Conservation (phyloP, 2,329 filamentous ascomycete genomes). For the Hypoxylon sp. region DNA sequence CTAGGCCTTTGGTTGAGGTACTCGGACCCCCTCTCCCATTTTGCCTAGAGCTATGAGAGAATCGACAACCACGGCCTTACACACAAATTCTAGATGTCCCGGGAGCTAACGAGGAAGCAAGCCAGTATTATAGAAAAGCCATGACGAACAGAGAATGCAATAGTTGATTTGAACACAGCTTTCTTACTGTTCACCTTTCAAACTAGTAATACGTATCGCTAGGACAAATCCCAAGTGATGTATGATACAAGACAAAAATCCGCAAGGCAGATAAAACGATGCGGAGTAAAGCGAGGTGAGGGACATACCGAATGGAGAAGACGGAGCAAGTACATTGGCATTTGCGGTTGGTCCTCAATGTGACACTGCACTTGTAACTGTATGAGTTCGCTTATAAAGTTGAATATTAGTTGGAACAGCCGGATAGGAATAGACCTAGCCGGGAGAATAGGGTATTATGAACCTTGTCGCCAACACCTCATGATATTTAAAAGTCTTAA, state of each 20-base stretch:
- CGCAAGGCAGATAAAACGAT: slow-evolving; percentile 17
- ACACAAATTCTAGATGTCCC: background rate
- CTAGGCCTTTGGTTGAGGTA: slow-evolving; percentile 4
- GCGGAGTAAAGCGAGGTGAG: slow-evolving; percentile 18
- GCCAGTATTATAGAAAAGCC: background rate
- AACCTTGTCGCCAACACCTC: slow-evolving; percentile 6
- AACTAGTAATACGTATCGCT: slow-evolving; percentile 2
- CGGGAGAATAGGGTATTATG: slow-evolving; percentile 29
- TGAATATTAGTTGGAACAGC: slow-evolving; percentile 16
- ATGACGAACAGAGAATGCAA: background rate
- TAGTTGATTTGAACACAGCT: background rate
- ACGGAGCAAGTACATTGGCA: slow-evolving; percentile 30
- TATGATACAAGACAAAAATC: slow-evolving; percentile 6
- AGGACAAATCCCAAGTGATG: slow-evolving; percentile 15
- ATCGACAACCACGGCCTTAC: background rate
- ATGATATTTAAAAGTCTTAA: background rate
- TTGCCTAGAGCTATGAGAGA: background rate
- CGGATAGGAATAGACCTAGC: slow-evolving; percentile 10
- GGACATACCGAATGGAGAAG: slow-evolving; percentile 35
- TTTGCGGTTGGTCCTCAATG: slow-evolving; percentile 26
- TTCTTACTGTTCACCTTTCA: background rate
- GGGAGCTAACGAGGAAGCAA: background rate
- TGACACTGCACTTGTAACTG: slow-evolving; percentile 16
- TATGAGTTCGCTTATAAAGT: slow-evolving; percentile 3
- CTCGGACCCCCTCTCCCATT: slow-evolving; percentile 9